Percentiles rank a stretch among this genome's conserved stretches.
phyloP scores from a whole-genome alignment of 768 basidiomycete genomes.

The Russula earlei region DNA sequence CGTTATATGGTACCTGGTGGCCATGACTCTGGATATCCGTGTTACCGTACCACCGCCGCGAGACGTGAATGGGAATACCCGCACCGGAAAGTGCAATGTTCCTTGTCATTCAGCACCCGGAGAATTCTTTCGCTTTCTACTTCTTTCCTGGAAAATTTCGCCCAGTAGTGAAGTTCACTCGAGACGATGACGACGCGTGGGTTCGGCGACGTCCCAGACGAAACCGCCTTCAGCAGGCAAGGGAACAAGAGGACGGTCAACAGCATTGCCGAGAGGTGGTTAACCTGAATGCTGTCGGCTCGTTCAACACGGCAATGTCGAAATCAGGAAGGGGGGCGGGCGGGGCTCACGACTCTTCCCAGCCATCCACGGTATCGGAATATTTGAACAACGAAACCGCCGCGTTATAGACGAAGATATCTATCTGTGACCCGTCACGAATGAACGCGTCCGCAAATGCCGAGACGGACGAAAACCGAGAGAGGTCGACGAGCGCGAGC shows the following conservation, averaged over 20 bases:
- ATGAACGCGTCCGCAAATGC: constrained; percentile 22
- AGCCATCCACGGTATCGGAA: constrained; percentile 25
- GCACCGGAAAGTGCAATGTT: constrained; percentile 10
- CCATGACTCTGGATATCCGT: background rate
- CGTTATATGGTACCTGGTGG: constrained; percentile 4
- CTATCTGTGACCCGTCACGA: constrained; percentile 22
- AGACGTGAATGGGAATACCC: background rate
- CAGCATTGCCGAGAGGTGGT: constrained; percentile 22
- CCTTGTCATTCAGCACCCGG: constrained; percentile 1
- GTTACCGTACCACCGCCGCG: background rate
- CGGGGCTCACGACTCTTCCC: constrained; percentile 23
- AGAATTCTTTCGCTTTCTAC: constrained; percentile 4
- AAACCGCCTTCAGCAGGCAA: constrained; percentile 10
- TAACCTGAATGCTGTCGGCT: constrained; percentile 36
- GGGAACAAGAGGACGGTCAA: constrained; percentile 9
- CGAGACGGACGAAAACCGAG: constrained; percentile 22
- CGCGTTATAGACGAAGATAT: constrained; percentile 26
- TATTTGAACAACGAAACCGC: constrained; percentile 21
- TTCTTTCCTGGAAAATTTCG: background rate
- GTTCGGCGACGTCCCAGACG: constrained; percentile 4
- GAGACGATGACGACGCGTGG: constrained; percentile 15
- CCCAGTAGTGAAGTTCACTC: constrained; percentile 12
- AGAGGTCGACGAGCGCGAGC: constrained; percentile 23
- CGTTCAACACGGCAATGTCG: background rate
- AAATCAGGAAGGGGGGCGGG: background rate